These are phyloP conservation scores for Pharnaceum exiguum DNA, from an alignment of 148 eudicot species.

Conservation along the genomic window DNA sequence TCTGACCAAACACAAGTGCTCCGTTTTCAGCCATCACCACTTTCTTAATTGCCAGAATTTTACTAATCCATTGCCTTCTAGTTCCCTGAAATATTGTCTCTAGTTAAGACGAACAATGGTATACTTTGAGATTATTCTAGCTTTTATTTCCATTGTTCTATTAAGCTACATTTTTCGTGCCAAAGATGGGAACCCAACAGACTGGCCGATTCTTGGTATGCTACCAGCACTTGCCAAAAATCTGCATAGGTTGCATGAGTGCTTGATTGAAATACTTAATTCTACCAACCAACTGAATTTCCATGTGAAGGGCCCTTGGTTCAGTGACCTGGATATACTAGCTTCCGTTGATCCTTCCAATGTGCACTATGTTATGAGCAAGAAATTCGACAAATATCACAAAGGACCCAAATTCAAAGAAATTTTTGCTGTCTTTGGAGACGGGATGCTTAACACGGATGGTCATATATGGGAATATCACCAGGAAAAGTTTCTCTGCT, in stretches of 20 bases:
- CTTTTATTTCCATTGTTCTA: not conserved
- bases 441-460: slow-evolving; percentile 43
- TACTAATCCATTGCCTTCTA: no score
- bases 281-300: slow-evolving; percentile 20
- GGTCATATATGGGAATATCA: slow-evolving; percentile 27
- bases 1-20: no score
- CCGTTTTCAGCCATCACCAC: no score
- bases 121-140: not conserved
- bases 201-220: slow-evolving; percentile 38
- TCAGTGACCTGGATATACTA: slow-evolving; percentile 31
- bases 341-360: slow-evolving; percentile 28
- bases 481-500: slow-evolving; percentile 14
- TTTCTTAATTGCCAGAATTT: no score
- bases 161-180: not conserved
- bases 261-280: not conserved
- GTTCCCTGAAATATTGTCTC: no score
- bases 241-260: slow-evolving; percentile 24
- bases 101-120: no score
- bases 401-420: slow-evolving; percentile 32
- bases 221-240: slow-evolving; percentile 26
- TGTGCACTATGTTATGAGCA: slow-evolving; percentile 39
- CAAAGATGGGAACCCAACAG: slow-evolving; percentile 11
- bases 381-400: slow-evolving; percentile 36
- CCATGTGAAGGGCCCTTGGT: slow-evolving; percentile 44
- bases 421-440: slow-evolving; percentile 40